Conservation (phyloP, 2,329 filamentous ascomycete species). For the Arthroderma uncinatum region DNA sequence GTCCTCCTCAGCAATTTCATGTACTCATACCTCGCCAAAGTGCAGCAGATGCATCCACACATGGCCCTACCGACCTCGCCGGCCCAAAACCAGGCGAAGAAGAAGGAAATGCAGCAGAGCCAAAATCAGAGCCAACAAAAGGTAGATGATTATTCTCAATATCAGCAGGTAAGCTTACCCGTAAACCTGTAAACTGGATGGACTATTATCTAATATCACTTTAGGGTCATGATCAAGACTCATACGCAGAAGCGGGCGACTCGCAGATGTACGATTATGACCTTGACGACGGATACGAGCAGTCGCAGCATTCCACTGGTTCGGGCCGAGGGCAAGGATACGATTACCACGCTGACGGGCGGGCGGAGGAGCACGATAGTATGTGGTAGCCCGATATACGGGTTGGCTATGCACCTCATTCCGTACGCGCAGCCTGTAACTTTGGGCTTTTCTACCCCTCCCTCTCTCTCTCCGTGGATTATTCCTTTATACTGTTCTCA, state of each 20-base stretch:
- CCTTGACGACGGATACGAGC: slow-evolving; percentile 30
- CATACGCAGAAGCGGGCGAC: slow-evolving; percentile 37
- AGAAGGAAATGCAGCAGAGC: slow-evolving; percentile 23
- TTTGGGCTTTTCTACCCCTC: background rate
- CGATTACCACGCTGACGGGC: slow-evolving; percentile 29
- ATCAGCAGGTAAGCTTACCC: slow-evolving; percentile 28
- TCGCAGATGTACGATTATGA: slow-evolving; percentile 44
- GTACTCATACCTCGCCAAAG: slow-evolving; percentile 97
- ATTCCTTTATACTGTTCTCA: background rate
- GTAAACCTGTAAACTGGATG: background rate
- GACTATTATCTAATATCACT: background rate
- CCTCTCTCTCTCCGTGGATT: background rate
- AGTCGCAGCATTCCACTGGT: slow-evolving; percentile 24
- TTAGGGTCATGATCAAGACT: slow-evolving; percentile 23
- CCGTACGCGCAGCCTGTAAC: background rate
- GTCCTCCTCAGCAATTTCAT: slow-evolving; percentile 98
- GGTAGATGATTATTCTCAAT: slow-evolving; percentile 35
- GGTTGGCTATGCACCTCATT: background rate
- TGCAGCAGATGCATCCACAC: slow-evolving; percentile 96
- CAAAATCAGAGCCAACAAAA: slow-evolving; percentile 22
- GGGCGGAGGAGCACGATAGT: slow-evolving; percentile 31
- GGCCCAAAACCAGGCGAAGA: slow-evolving; percentile 49
- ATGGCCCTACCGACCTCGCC: slow-evolving; percentile 76
- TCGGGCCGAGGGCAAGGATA: slow-evolving; percentile 33
- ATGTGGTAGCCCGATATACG: slow-evolving; percentile 32